phyloP scores from a whole-genome alignment of 2,329 filamentous ascomycete genomes.

The Phaeophleospora eucalypticola region DNA sequence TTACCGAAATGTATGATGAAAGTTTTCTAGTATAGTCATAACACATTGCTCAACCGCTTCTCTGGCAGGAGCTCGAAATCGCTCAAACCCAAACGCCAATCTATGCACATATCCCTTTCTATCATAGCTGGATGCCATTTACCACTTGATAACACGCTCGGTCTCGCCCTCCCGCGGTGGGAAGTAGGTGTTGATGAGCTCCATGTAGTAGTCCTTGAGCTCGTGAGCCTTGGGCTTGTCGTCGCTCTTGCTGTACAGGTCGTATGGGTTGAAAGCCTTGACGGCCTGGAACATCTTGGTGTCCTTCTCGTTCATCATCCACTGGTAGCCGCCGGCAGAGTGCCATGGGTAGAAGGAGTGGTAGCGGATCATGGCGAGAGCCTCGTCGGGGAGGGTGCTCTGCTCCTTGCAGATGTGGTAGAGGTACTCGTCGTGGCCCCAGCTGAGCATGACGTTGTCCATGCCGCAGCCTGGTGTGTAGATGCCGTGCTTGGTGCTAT shows the following conservation, averaged over 20 bases:
- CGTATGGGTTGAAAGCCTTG: constrained; percentile 84
- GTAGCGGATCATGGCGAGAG: constrained; percentile 87
- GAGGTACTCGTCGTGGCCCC: constrained; percentile 85
- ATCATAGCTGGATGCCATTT: constrained; percentile 7
- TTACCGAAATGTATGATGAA: not conserved
- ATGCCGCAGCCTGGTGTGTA: constrained; percentile 75
- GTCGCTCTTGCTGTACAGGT: constrained; percentile 88
- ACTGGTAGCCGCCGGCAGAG: constrained; percentile 69
- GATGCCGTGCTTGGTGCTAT: constrained; percentile 72
- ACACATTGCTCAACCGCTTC: constrained; percentile 9
- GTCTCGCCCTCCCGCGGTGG: constrained; percentile 36
- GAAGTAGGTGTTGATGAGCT: constrained; percentile 65
- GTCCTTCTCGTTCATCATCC: constrained; percentile 82
- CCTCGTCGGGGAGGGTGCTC: constrained; percentile 71
- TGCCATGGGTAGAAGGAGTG: constrained; percentile 95
- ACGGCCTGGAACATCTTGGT: constrained; percentile 75
- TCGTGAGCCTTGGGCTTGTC: constrained; percentile 70
- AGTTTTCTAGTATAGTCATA: not conserved
- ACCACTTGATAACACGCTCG: constrained; percentile 65
- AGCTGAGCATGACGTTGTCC: constrained; percentile 83
- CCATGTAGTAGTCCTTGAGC: constrained; percentile 73
- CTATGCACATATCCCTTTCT: constrained; percentile 3
- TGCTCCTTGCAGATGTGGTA: constrained; percentile 85
- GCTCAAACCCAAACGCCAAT: constrained; percentile 1
- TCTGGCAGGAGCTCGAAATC: constrained; percentile 8